Evolutionary conservation across 805 yeast species (phyloP).

Genomic region (Teunomyces pallodes): DNA sequence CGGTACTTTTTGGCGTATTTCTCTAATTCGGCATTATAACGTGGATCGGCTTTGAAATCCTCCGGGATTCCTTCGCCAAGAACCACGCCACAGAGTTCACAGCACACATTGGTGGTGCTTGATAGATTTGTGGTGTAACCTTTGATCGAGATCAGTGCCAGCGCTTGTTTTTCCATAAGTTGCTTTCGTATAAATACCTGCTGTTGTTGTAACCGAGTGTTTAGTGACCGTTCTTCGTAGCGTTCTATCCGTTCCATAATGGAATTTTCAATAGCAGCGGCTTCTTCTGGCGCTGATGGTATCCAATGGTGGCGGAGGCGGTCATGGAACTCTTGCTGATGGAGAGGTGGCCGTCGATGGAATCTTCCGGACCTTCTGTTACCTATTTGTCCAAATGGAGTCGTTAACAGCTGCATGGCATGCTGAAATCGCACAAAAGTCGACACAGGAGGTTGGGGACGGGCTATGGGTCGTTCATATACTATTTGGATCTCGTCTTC

Average conservation of each 20-base stretch:
- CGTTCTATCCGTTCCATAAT: slow-evolving; percentile 41
- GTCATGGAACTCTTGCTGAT: not conserved
- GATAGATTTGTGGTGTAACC: slow-evolving; percentile 34
- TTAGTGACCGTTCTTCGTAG: slow-evolving; percentile 38
- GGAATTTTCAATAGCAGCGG: slow-evolving; percentile 19
- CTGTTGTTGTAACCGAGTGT: slow-evolving; percentile 30
- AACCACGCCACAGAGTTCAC: slow-evolving; percentile 69
- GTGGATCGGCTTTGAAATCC: slow-evolving; percentile 38
- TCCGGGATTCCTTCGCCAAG: slow-evolving; percentile 74
- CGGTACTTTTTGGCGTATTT: slow-evolving; percentile 22
- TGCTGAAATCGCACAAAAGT: not conserved
- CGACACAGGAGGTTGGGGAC: slow-evolving; percentile 4
- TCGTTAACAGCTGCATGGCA: not conserved
- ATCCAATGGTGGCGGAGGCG: slow-evolving; percentile 3
- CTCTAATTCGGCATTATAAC: slow-evolving; percentile 26
- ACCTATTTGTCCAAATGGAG: not conserved
- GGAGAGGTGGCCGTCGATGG: not conserved
- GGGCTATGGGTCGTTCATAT: slow-evolving; percentile 18
- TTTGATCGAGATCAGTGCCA: slow-evolving; percentile 18
- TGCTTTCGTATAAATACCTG: slow-evolving; percentile 27
- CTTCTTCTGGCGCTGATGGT: not conserved
- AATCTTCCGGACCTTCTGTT: not conserved
- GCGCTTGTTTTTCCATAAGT: slow-evolving; percentile 26
- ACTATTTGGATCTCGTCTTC: slow-evolving; percentile 21
- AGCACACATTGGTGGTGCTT: slow-evolving; percentile 18